A percentile compares a stretch with the other conserved stretches of the same genome.
phyloP scores from a whole-genome alignment of 306 rosid genomes.

The Sicyos edulis region DNA sequence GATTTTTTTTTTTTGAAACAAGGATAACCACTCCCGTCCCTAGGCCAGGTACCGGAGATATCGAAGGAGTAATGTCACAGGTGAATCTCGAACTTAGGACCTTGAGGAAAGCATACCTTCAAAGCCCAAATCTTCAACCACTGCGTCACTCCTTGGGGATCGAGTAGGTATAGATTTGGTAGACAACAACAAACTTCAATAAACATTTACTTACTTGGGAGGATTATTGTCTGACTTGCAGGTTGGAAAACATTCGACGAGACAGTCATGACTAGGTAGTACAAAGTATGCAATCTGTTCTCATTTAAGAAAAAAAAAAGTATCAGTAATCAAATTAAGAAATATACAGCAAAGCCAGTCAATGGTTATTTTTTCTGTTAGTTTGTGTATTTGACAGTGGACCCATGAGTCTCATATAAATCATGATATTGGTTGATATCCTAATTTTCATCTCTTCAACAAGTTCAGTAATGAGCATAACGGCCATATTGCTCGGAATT shows the following conservation, averaged over 20 bases:
- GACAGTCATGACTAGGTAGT: conserved; percentile 77
- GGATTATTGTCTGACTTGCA: conserved; percentile 76
- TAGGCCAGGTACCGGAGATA: too few relatives aligned
- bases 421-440: too few relatives aligned
- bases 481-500: too few relatives aligned
- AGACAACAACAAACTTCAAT: not conserved
- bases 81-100: too few relatives aligned
- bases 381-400: not conserved
- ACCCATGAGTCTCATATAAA: not conserved
- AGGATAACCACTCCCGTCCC: too few relatives aligned
- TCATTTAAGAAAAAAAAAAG: conserved; percentile 15
- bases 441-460: too few relatives aligned
- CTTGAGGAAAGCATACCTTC: too few relatives aligned
- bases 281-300: conserved; percentile 74
- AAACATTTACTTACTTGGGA: conserved; percentile 60
- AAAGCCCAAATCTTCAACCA: too few relatives aligned
- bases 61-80: too few relatives aligned
- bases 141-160: too few relatives aligned
- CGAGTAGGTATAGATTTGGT: not conserved
- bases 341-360: not conserved
- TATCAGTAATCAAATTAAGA: not conserved
- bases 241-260: conserved; percentile 80
- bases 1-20: too few relatives aligned
- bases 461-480: too few relatives aligned
- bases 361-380: not conserved